A percentile compares a stretch with the other conserved stretches of the same genome.
phyloP scores from a whole-genome alignment of 2,329 filamentous ascomycete species.

The Akanthomyces uredinophilus region DNA sequence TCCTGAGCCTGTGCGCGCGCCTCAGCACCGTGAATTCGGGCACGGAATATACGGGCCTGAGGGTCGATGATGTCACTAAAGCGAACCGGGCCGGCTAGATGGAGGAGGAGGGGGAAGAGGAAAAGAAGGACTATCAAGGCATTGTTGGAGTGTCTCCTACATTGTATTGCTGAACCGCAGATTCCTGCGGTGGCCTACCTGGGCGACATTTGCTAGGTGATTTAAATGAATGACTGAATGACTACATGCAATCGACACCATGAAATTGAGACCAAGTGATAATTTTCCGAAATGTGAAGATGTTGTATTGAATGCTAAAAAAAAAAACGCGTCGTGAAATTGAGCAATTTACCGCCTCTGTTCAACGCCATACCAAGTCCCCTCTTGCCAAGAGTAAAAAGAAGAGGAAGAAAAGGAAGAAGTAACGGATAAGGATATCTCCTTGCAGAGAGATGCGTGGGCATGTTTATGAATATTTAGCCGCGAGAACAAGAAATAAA shows the following conservation, averaged over 20 bases:
- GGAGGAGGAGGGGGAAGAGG: background rate
- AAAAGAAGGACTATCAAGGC: too few relatives aligned
- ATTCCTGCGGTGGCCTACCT: background rate
- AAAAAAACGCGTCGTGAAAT: background rate
- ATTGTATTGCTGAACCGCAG: background rate
- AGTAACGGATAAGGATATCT: background rate
- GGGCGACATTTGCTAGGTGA: background rate
- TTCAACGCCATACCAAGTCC: constrained; percentile 6
- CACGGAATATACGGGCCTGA: constrained; percentile 56
- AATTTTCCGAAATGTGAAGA: background rate
- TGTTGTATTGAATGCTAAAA: background rate
- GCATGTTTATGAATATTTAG: constrained; percentile 9
- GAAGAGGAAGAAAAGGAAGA: background rate
- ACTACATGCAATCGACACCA: background rate
- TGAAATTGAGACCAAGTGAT: too few relatives aligned
- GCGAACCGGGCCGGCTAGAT: background rate
- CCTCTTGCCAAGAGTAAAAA: background rate
- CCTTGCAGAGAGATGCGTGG: constrained; percentile 11
- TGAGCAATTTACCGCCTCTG: background rate
- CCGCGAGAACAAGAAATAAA: background rate
- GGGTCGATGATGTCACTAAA: constrained; percentile 49
- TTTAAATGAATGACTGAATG: constrained; percentile 5
- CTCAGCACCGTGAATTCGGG: constrained; percentile 78
- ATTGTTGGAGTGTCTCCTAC: background rate
- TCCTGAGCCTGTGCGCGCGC: constrained; percentile 80